A percentile compares a stretch with the other conserved stretches of the same genome.
Evolutionary conservation across 2,329 filamentous ascomycete genomes (phyloP).

Genomic region (Fonsecaea pugnacius): DNA sequence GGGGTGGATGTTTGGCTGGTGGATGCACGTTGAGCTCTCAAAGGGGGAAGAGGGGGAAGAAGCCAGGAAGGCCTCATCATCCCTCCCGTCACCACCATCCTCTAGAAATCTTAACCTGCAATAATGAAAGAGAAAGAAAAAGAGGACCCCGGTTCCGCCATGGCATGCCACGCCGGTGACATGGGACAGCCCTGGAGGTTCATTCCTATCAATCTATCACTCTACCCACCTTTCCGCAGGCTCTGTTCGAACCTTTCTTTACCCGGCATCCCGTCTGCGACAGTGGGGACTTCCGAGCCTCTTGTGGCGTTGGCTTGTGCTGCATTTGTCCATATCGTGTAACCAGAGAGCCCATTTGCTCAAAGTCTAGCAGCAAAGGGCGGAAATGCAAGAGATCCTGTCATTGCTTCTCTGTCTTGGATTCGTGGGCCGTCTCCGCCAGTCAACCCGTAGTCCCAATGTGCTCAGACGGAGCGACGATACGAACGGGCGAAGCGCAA

Average conservation of each 20-base stretch:
- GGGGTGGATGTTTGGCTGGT: conserved; percentile 11
- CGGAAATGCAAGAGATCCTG: conserved; percentile 5
- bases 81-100: neutral
- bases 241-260: conserved; percentile 3
- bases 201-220: conserved; percentile 5
- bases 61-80: conserved; percentile 15
- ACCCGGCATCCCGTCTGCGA: conserved; percentile 12
- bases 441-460: conserved; percentile 12
- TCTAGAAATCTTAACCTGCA: neutral
- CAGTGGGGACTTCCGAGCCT: conserved; percentile 12
- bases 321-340: conserved; percentile 16
- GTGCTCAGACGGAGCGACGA: conserved; percentile 14
- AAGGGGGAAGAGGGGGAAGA: neutral
- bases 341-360: conserved; percentile 7
- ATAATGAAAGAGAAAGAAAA: conserved; percentile 1
- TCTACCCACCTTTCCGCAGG: conserved; percentile 1
- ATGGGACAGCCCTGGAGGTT: conserved; percentile 7
- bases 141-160: conserved; percentile 12
- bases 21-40: neutral
- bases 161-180: conserved; percentile 13
- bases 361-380: conserved; percentile 2
- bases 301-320: conserved; percentile 13
- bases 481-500: conserved; percentile 17
- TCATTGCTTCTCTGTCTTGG: conserved; percentile 5
- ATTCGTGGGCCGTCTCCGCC: conserved; percentile 25